Base-by-base conservation (phyloP, 2,329 filamentous ascomycete species). In the Helotiales sp. region DNA sequence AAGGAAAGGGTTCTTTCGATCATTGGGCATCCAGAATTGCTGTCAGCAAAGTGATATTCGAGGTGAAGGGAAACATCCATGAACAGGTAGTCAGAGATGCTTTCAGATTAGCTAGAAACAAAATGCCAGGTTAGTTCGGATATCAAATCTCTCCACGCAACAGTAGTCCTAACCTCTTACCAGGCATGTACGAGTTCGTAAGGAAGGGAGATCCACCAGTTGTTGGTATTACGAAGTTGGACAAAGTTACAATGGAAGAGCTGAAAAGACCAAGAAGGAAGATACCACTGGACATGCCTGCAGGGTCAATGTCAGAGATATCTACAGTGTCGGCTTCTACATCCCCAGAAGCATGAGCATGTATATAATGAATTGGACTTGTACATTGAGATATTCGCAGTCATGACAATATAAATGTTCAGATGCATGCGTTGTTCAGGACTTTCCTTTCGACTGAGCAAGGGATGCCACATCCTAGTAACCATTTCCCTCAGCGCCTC, bases 1-100 rank as follows among this genome's bases (percentile, higher is more conserved):
- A 98, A 77, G 95, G 95, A 76, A 99, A 99, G 74, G 95, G 95
- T 67, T 90, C 88, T 62, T 98, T 99, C 72, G 95, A 99, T 73
- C 91, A 96, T 72, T 99, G 95, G 95, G 92, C 93, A 4, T 85
- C 89, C 22, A 86, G 93, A 74, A 87, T 98, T 66, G 86, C 91
- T 8, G 91, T 98, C 52, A 96, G 90, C 76, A 90, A 95, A 73
- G 85, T 99, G 49, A 79, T 97, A 19, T 96, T 99, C 66, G 95
- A 99, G 76, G 77, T 99, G 66, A 92, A 91, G 75, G 95, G 95
- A 46, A 85, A 92, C 67, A 72, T 98, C 63, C 95, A 99, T 82
- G 95, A 99, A 79, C 90, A 96, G 77, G 86, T 99, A 64, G 93
- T 90, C 22, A 85, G 87, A 66, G 95, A 99, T 79, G 95, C 95